phyloP scores from a whole-genome alignment of 1,284 basidiomycete species.

The Puccinia hordei region DNA sequence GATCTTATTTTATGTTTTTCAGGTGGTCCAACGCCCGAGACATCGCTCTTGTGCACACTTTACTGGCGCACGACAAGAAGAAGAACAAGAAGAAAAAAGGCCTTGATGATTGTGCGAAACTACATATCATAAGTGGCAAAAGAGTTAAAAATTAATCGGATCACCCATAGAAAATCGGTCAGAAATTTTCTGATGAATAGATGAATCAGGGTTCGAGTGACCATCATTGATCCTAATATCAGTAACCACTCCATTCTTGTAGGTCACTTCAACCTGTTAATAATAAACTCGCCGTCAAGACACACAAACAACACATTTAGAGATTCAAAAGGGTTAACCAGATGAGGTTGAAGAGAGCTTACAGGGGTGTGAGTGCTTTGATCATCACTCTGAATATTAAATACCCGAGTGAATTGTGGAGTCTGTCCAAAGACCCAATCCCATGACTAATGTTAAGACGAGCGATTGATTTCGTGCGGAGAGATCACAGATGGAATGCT shows the following conservation, averaged over 20 bases:
- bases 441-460: constrained; percentile 70
- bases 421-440: constrained; percentile 92
- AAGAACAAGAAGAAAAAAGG: neutral
- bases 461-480: neutral
- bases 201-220: neutral
- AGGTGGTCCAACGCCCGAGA: too few relatives aligned
- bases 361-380: neutral
- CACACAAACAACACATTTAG: too few relatives aligned
- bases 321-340: neutral
- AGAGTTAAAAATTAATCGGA: neutral
- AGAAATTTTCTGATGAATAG: neutral
- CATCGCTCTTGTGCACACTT: too few relatives aligned
- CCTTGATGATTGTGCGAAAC: too few relatives aligned
- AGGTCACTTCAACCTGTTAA: constrained; percentile 13
- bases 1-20: too few relatives aligned
- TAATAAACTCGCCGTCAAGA: neutral
- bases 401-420: constrained; percentile 74
- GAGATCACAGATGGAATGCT: neutral
- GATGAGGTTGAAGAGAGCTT: neutral
- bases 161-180: neutral
- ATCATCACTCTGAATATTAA: constrained; percentile 55
- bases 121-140: too few relatives aligned
- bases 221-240: neutral
- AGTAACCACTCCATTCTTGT: neutral
- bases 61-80: too few relatives aligned